A percentile compares a stretch with the other conserved stretches of the same genome.
These are phyloP conservation scores for Margaritispora aquatica DNA, from an alignment of 495 filamentous ascomycete species.

Conservation along the genomic window DNA sequence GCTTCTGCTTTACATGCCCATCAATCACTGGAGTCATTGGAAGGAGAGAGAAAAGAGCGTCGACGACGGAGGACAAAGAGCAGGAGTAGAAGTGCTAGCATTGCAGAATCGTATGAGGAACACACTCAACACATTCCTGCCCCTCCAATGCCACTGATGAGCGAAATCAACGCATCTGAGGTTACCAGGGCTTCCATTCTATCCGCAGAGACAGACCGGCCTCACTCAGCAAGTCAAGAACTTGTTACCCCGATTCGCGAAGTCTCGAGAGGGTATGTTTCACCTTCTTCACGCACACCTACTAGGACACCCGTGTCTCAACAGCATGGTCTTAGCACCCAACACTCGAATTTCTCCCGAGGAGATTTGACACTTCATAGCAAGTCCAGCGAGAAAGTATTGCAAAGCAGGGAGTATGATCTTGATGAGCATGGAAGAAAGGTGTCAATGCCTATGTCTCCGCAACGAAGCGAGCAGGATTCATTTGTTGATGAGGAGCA, in stretches of 20 bases:
- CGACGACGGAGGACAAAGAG: constrained; percentile 40
- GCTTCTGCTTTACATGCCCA: constrained; percentile 59
- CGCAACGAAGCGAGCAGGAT: constrained; percentile 36
- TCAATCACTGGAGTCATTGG: constrained; percentile 55
- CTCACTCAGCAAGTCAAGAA: constrained; percentile 49
- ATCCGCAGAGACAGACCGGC: constrained; percentile 70
- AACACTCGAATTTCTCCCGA: constrained; percentile 54
- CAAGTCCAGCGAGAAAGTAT: constrained; percentile 41
- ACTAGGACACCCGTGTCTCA: constrained; percentile 37
- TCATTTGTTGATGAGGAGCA: constrained; percentile 34
- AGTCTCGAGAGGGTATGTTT: constrained; percentile 45
- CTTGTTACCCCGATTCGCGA: constrained; percentile 50
- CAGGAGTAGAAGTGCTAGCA: constrained; percentile 47
- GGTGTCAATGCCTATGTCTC: constrained; percentile 28
- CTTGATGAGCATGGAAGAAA: constrained; percentile 39
- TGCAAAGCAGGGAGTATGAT: constrained; percentile 37
- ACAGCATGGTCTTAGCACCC: constrained; percentile 35
- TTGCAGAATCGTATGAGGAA: constrained; percentile 36
- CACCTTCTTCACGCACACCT: constrained; percentile 48
- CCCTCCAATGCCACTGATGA: constrained; percentile 74
- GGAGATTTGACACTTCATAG: constrained; percentile 47
- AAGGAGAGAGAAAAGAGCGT: constrained; percentile 40
- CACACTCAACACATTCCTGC: constrained; percentile 22
- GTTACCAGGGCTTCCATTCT: constrained; percentile 85
- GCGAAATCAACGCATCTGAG: constrained; percentile 76